Percentiles rank a stretch among this genome's conserved stretches.
Conservation (phyloP, 352 stramenopile species). For the Globisporangium radiosum region DNA sequence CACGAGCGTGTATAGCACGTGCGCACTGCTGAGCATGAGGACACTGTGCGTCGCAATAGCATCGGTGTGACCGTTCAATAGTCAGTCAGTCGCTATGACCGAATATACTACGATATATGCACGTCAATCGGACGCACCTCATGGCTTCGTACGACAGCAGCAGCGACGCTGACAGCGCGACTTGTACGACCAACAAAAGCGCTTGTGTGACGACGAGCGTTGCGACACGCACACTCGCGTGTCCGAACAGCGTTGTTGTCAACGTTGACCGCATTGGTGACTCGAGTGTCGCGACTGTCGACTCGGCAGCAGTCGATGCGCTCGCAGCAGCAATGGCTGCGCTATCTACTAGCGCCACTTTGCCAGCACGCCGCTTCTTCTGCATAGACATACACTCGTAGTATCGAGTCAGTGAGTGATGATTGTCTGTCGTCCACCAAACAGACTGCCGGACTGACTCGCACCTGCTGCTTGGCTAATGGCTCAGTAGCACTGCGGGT, state of each 20-base stretch:
- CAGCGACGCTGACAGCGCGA: conserved; percentile 16
- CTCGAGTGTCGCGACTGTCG: too few species aligned
- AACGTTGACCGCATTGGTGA: not conserved
- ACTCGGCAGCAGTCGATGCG: too few species aligned
- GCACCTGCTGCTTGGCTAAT: too few species aligned
- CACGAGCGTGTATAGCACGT: conserved; percentile 36
- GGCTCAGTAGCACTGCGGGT: too few species aligned
- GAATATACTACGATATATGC: not conserved
- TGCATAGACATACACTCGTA: too few species aligned
- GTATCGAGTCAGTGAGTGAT: too few species aligned
- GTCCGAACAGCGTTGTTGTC: conserved; percentile 1
- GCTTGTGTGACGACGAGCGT: conserved; percentile 23
- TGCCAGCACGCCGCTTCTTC: too few species aligned
- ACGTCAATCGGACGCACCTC: conserved; percentile 18
- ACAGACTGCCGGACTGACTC: too few species aligned
- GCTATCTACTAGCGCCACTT: too few species aligned
- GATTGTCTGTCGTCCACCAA: too few species aligned
- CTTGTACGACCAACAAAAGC: conserved; percentile 24
- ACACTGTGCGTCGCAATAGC: conserved; percentile 12
- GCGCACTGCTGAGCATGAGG: conserved; percentile 37
- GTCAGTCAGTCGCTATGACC: not conserved
- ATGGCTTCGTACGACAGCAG: conserved; percentile 35
- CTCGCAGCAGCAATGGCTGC: too few species aligned
- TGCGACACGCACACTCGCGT: conserved; percentile 20
- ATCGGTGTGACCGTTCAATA: not conserved